Conservation (phyloP, 2,329 filamentous ascomycete genomes). For the Beauveria rudraprayagi region DNA sequence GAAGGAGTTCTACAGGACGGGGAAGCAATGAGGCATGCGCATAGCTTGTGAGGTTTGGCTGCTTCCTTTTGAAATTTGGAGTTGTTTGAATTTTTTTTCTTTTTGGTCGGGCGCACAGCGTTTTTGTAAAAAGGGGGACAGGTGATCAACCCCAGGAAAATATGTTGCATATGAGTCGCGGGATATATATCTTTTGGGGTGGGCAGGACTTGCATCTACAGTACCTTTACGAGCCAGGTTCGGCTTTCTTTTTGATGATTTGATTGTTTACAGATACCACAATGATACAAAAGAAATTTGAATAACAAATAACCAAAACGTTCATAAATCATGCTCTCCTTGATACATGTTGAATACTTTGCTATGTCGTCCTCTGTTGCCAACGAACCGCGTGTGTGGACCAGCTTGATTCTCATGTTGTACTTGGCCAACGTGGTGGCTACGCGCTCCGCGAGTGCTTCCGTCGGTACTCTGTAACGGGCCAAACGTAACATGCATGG, state of each 20-base stretch:
- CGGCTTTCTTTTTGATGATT: constrained; percentile 4
- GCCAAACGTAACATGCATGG: no score
- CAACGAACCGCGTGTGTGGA: background rate
- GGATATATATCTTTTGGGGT: background rate
- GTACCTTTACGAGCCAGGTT: background rate
- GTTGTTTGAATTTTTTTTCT: background rate
- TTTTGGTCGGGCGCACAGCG: background rate
- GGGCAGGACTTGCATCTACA: background rate
- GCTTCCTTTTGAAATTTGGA: background rate
- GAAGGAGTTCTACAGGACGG: constrained; percentile 42
- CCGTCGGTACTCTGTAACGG: background rate
- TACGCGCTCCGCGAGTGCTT: background rate
- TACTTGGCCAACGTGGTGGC: background rate
- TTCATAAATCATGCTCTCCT: no score
- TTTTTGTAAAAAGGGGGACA: background rate
- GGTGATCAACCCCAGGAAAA: background rate
- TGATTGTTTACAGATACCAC: constrained; percentile 7
- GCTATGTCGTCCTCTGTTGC: background rate
- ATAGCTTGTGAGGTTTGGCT: background rate
- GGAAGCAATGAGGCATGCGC: constrained; percentile 18
- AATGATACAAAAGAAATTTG: background rate
- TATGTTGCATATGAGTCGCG: background rate
- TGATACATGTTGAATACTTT: no score
- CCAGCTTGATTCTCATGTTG: background rate
- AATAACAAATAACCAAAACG: background rate